phyloP scores from a whole-genome alignment of 164 flowering plant species.

The Hamamelis virginiana region DNA sequence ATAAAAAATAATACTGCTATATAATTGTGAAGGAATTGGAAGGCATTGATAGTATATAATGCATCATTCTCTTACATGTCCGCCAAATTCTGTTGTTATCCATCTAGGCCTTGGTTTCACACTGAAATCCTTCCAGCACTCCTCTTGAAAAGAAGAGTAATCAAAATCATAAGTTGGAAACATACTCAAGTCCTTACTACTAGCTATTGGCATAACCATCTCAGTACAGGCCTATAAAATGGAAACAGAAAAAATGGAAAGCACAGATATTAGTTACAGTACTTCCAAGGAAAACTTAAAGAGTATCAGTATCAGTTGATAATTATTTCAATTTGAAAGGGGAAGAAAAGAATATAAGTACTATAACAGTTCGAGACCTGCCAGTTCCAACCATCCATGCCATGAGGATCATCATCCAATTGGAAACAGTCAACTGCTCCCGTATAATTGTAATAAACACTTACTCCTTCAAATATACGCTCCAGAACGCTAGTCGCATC shows the following conservation, averaged over 20 bases:
- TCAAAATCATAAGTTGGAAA: conserved; percentile 62
- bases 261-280: not conserved
- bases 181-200: conserved; percentile 65
- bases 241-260: conserved; percentile 7
- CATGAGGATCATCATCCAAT: conserved; percentile 82
- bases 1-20: not conserved
- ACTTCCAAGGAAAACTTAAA: not conserved
- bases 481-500: conserved; percentile 55
- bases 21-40: not conserved
- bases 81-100: conserved; percentile 89
- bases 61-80: conserved; percentile 60
- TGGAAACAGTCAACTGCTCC: conserved; percentile 74
- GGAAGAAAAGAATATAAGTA: not conserved
- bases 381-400: conserved; percentile 92
- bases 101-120: conserved; percentile 76
- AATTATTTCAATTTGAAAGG: not conserved
- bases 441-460: conserved; percentile 81
- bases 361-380: conserved; percentile 45
- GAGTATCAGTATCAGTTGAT: not conserved
- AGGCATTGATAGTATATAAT: conserved; percentile 3
- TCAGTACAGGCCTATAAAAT: conserved; percentile 79
- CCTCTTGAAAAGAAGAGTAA: conserved; percentile 47
- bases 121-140: conserved; percentile 46
- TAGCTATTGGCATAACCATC: conserved; percentile 94
- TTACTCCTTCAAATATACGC: conserved; percentile 75